phyloP scores from a whole-genome alignment of 208 protist genomes.

The Trypanosoma platydactyli region DNA sequence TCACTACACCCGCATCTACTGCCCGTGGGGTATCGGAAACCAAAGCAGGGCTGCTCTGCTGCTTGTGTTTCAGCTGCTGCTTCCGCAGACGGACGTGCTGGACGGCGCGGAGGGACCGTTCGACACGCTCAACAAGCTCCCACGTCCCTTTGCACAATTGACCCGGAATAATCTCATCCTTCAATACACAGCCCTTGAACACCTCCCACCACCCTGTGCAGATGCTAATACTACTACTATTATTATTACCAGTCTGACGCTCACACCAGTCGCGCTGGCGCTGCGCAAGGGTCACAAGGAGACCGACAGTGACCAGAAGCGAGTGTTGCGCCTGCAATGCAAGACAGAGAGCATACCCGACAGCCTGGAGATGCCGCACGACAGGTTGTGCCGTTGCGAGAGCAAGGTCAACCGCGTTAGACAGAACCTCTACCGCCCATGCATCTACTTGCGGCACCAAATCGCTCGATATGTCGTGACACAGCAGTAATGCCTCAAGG shows the following conservation, averaged over 20 bases:
- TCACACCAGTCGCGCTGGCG: conserved; percentile 33
- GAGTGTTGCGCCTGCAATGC: conserved; percentile 41
- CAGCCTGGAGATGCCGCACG: conserved; percentile 37
- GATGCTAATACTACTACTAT: not conserved
- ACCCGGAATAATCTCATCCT: conserved; percentile 44
- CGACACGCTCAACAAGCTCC: conserved; percentile 38
- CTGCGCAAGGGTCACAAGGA: conserved; percentile 45
- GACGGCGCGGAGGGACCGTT: conserved; percentile 21
- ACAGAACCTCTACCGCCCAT: conserved; percentile 50
- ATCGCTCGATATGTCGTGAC: conserved; percentile 31
- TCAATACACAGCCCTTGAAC: conserved; percentile 47
- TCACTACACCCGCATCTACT: no score
- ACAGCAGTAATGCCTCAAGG: conserved; percentile 43
- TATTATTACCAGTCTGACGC: not conserved
- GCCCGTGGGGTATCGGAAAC: no score
- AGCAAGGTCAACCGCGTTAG: conserved; percentile 42
- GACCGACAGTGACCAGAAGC: conserved; percentile 47
- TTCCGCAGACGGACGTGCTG: conserved; percentile 15
- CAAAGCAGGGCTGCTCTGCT: no score
- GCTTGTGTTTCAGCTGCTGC: conserved; percentile 16
- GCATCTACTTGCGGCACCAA: conserved; percentile 38
- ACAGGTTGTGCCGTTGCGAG: conserved; percentile 36
- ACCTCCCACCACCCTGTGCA: conserved; percentile 43
- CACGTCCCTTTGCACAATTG: conserved; percentile 40
- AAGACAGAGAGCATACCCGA: conserved; percentile 39